Conservation (phyloP, 2,329 filamentous ascomycete genomes). For the Neonectria ditissima region DNA sequence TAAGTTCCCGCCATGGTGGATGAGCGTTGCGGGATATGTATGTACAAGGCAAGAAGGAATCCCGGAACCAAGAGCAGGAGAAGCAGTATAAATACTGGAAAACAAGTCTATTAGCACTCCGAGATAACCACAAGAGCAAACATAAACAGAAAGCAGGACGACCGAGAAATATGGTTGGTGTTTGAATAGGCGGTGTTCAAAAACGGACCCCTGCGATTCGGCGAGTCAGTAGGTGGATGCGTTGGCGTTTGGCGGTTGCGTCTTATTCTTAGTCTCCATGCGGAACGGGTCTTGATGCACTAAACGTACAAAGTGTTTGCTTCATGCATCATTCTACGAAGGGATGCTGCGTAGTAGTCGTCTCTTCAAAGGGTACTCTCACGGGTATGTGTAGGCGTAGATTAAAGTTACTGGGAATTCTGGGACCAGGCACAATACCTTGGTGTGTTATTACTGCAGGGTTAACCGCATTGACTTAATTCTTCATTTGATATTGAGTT, state of each 20-base stretch:
- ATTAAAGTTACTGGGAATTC: too few species aligned
- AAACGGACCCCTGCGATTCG: constrained; percentile 26
- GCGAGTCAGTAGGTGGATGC: constrained; percentile 23
- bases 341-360: background rate
- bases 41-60: background rate
- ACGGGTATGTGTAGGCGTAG: too few species aligned
- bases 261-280: background rate
- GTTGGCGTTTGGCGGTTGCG: constrained; percentile 19
- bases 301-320: background rate
- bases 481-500: too few species aligned
- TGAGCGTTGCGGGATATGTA: background rate
- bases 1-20: constrained; percentile 44
- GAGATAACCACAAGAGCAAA: background rate
- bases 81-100: background rate
- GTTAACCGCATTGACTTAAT: too few species aligned
- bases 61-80: background rate
- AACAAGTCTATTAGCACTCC: constrained; percentile 8
- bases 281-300: background rate
- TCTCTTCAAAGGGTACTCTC: too few species aligned
- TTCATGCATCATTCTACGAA: background rate
- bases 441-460: too few species aligned
- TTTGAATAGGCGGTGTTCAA: constrained; percentile 43
- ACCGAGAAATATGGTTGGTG: background rate
- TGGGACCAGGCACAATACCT: too few species aligned
- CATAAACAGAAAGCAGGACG: constrained; percentile 1